These are phyloP conservation scores for Yamadazyma buinensis DNA, from an alignment of 1,139 yeast species.

Conservation along the genomic window DNA sequence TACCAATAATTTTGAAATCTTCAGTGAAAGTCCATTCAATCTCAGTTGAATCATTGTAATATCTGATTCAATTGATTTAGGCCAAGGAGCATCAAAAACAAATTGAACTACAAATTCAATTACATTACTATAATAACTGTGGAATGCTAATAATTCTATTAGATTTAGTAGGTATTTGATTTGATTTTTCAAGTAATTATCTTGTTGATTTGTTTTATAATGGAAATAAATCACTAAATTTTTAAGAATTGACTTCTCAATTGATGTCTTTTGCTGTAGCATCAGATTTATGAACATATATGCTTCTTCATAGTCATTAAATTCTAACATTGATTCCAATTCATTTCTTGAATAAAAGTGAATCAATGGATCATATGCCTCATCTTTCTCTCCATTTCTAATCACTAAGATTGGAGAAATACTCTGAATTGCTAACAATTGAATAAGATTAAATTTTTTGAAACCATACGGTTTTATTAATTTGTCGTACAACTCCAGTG, in stretches of 20 bases:
- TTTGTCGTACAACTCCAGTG: conserved; percentile 13
- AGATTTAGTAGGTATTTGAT: conserved; percentile 13
- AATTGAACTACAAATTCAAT: conserved; percentile 14
- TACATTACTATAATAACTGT: conserved; percentile 12
- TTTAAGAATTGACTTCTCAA: conserved; percentile 12
- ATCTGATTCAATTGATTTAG: conserved; percentile 6
- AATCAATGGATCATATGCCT: conserved; percentile 7
- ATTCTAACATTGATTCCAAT: conserved; percentile 6
- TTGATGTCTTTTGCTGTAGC: conserved; percentile 4
- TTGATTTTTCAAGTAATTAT: conserved; percentile 1
- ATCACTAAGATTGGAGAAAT: conserved; percentile 6
- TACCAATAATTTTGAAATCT: conserved; percentile 15
- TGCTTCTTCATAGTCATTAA: conserved; percentile 13
- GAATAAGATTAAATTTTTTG: conserved; percentile 1
- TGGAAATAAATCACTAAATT: conserved; percentile 15
- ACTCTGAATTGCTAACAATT: conserved; percentile 4
- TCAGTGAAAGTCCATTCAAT: conserved; percentile 14
- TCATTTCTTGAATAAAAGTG: conserved; percentile 10
- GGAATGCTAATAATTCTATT: conserved; percentile 19
- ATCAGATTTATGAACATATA: conserved; percentile 11
- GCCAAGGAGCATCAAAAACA: conserved; percentile 11
- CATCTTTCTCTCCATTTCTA: neutral
- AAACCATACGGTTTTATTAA: conserved; percentile 9
- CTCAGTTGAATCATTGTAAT: conserved; percentile 12
- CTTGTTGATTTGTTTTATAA: neutral